These are phyloP conservation scores for Xerocomus spinulosus DNA, from an alignment of 768 basidiomycete species.

Conservation along the genomic window DNA sequence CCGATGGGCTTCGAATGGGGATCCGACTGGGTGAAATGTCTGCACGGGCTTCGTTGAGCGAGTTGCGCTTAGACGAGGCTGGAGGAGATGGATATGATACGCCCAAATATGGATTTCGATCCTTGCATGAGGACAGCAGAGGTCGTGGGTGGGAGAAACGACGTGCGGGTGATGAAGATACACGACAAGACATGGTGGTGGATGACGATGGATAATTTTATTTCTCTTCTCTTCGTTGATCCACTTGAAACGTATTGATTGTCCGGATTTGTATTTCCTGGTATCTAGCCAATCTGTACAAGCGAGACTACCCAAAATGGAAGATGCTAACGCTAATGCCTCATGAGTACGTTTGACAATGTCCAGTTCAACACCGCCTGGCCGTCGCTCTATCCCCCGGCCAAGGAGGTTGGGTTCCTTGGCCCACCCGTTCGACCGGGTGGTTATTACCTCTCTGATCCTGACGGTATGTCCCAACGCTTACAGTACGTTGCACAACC, in stretches of 20 bases:
- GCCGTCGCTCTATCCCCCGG: conserved; percentile 38
- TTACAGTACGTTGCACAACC: not conserved
- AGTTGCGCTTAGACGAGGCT: conserved; percentile 25
- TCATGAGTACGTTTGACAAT: conserved; percentile 1
- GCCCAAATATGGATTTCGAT: conserved; percentile 14
- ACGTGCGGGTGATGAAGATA: not conserved
- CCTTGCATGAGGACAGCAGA: conserved; percentile 3
- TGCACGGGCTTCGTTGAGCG: conserved; percentile 29
- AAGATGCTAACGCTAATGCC: no score
- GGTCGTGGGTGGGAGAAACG: conserved; percentile 7
- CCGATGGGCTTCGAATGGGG: conserved; percentile 24
- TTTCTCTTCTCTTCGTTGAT: not conserved
- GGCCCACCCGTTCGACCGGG: conserved; percentile 28
- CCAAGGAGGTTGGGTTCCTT: conserved; percentile 29
- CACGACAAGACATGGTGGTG: conserved; percentile 15
- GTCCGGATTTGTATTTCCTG: conserved; percentile 1
- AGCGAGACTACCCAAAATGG: conserved; percentile 1
- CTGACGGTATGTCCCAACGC: conserved; percentile 23
- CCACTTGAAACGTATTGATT: not conserved
- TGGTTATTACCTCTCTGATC: conserved; percentile 34
- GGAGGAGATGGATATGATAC: conserved; percentile 17
- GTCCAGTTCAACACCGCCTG: conserved; percentile 22
- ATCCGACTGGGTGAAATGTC: conserved; percentile 26
- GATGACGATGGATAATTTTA: conserved; percentile 13
- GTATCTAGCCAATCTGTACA: not conserved